Base-by-base conservation (phyloP, 371 early-diverging fungal genomes). In the Sporodiniella umbellata region DNA sequence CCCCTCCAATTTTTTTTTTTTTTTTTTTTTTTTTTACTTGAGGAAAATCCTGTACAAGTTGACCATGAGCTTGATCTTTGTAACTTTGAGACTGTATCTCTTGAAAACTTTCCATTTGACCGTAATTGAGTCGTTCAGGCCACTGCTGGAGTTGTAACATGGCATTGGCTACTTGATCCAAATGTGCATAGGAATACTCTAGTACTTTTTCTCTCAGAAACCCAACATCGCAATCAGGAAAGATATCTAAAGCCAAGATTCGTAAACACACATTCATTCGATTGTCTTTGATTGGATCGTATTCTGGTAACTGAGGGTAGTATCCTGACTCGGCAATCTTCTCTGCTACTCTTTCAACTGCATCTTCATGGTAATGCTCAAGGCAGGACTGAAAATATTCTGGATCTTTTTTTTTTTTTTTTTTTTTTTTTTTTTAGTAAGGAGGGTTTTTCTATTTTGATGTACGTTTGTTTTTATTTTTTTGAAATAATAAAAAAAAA, bases 351-450 rank as follows among this genome's bases (percentile, higher is more conserved):
- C 70, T 56, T 38, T 69, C 69, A 0, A 80, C 74, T 47, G 71
- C 65, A 37, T 71, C 55, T 8, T 63, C 55, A 23, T 58, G 33
- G 25, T 80, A 77, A 42, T 66, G 53, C 8, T 26, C 43, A 18
- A 75, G 58, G 56, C 80, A 80, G 15, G 62, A 38, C 17, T 54
- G 51, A 50, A 80, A 71, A 45, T 80, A 80, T 12, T 53, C 66
- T 4, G 68, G 70, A 66, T 80, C 77, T 75, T 43, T 45, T 33
- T 44, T 30, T 30, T 25, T 19, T 53, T 50, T 39, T 28, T 28
- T 28, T 28, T 28, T 28, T 28, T 28, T 28, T 28, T 28, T 28
- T 28, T 28, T 28, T 28, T 30, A n/a, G n/a, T n/a, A n/a, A n/a
- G n/a, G n/a, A n/a, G n/a, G n/a, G n/a, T n/a, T n/a, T n/a, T n/a